phyloP scores from a whole-genome alignment of 192 early-diverging fungal species.

The Coemansia sp. region DNA sequence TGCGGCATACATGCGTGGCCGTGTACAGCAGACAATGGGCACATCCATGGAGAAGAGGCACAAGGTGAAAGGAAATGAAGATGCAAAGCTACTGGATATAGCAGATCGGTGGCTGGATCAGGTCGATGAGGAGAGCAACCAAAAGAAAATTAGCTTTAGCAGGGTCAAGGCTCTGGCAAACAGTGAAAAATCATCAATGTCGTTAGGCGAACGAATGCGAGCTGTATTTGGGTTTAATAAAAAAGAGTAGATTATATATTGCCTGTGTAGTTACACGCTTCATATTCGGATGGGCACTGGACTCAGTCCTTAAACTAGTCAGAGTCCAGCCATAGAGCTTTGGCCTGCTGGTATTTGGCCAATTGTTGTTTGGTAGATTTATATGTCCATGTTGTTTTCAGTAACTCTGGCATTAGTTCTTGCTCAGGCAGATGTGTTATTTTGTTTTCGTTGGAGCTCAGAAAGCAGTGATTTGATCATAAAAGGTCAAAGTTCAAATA shows the following conservation, averaged over 20 bases:
- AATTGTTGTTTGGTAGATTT: constrained; percentile 24
- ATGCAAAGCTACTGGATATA: constrained; percentile 11
- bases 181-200: constrained; percentile 14
- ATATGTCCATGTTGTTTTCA: constrained; percentile 13
- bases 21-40: constrained; percentile 1
- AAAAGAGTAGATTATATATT: not conserved
- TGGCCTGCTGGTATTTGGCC: constrained; percentile 29
- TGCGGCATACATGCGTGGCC: constrained; percentile 17
- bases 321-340: constrained; percentile 12
- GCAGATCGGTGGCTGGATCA: constrained; percentile 23
- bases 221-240: constrained; percentile 24
- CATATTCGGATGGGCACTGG: constrained; percentile 19
- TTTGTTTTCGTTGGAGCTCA: not conserved
- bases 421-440: constrained; percentile 1
- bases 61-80: constrained; percentile 15
- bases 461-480: too few species aligned
- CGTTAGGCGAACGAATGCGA: constrained; percentile 43
- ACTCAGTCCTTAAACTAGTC: constrained; percentile 30
- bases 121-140: constrained; percentile 20
- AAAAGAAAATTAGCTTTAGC: constrained; percentile 34
- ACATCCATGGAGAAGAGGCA: constrained; percentile 22
- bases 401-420: not conserved
- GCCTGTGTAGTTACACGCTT: constrained; percentile 19
- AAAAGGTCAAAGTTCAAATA: too few species aligned
- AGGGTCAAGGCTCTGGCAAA: constrained; percentile 26